Base-by-base conservation (phyloP, 2,329 filamentous ascomycete species). In the Fusarium pseudoanthophilum region DNA sequence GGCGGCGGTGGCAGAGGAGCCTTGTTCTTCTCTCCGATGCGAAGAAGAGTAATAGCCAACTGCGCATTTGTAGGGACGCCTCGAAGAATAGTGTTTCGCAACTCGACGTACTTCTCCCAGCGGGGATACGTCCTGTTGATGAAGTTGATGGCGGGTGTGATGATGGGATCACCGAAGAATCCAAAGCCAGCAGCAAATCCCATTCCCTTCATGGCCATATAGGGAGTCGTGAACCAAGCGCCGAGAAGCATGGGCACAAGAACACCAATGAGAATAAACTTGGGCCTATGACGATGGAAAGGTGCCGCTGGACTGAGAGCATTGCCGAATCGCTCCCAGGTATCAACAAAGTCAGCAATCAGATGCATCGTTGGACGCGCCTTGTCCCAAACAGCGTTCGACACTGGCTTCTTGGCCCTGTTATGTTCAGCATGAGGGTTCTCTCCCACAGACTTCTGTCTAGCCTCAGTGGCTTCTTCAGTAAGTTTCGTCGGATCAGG, bases 51-150 rank as follows among this genome's bases (percentile, higher is more conserved):
- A 34, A 97, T 84, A 0, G 93, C 91, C 24, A 97, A 88, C 78
- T 97, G 94, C 7, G 93, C 93, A 78, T 97, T 96, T 4, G 94
- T 97, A 2, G 94, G 94, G 0, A 96, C 91, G 5, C 93, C 93
- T 78, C 92, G 93, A 57, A 97, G 88, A 3, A 96, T 80, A 0
- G 92, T 94, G 75, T 94, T 94, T 55, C 92, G 88, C 16, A 94
- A 82, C 76, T 95, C 91, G 21, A 95, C 84, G 11, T 94, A 84
- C 74, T 92, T 93, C 77, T 93, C 87, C 93, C 93, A 96, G 74
- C 91, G 84, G 2, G 93, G 93, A 74, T 91, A 87, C 11, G 85
- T 85, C 20, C 82, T 83, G 80, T 93, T 91, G 34, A 93, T 81
- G 74, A 89, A 88, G 18, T 82, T 80, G 8, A 94, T 78, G 5